Conservation (phyloP, 225 moss, liverwort and hornwort species). For the Anthoceros angustus region DNA sequence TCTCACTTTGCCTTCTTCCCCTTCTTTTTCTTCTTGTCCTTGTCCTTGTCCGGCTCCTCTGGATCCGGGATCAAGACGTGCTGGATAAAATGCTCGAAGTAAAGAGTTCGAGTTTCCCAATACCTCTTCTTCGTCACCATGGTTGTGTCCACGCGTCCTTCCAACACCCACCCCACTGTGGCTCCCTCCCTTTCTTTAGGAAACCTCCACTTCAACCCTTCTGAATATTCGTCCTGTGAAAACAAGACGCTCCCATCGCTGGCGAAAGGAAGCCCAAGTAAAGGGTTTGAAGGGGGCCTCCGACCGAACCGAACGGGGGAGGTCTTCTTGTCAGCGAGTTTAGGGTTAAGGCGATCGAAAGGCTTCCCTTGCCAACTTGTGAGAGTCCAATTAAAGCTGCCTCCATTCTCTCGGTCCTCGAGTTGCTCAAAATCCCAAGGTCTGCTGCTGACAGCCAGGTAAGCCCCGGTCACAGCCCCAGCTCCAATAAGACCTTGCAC, state of each 20-base stretch:
- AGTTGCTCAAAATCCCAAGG: slow-evolving; percentile 49
- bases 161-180: slow-evolving; percentile 16
- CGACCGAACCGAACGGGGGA: slow-evolving; percentile 37
- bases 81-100: slow-evolving; percentile 30
- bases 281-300: slow-evolving; percentile 31
- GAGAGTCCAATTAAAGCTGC: slow-evolving; percentile 33
- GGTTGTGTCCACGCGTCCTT: slow-evolving; percentile 30
- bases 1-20: slow-evolving; percentile 9
- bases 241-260: slow-evolving; percentile 39
- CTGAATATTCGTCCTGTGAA: slow-evolving; percentile 25
- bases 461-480: slow-evolving; percentile 19
- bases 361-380: slow-evolving; percentile 27
- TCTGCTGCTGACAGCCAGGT: slow-evolving; percentile 22
- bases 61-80: slow-evolving; percentile 36
- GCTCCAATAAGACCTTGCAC: slow-evolving; percentile 16
- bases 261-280: slow-evolving; percentile 33
- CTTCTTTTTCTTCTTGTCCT: slow-evolving; percentile 46
- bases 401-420: slow-evolving; percentile 33
- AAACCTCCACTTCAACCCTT: slow-evolving; percentile 32
- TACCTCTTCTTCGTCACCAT: slow-evolving; percentile 25
- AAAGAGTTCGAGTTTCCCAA: slow-evolving; percentile 39
- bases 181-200: slow-evolving; percentile 25
- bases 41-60: slow-evolving; percentile 17
- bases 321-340: slow-evolving; percentile 26
- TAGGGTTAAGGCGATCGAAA: slow-evolving; percentile 30